These are phyloP conservation scores for Colletotrichum musicola DNA, from an alignment of 2,329 filamentous ascomycete species.

Conservation along the genomic window DNA sequence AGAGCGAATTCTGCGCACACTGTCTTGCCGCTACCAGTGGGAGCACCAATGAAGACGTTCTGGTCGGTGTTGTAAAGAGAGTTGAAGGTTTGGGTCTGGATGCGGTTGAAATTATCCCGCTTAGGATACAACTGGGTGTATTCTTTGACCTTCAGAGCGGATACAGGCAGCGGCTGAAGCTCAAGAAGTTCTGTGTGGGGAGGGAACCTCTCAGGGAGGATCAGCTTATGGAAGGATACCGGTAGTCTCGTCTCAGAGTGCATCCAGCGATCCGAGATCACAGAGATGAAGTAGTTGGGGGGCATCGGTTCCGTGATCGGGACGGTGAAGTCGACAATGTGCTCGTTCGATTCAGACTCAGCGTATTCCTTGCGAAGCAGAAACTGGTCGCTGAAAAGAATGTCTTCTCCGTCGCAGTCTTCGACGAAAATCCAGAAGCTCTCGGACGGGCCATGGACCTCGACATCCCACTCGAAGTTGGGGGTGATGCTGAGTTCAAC, in stretches of 20 bases:
- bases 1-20: constrained; percentile 96
- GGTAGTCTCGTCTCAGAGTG: constrained; percentile 94
- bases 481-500: constrained; percentile 92
- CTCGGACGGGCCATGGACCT: constrained; percentile 87
- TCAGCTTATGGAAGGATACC: constrained; percentile 94
- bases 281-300: constrained; percentile 97
- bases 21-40: constrained; percentile 95
- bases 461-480: constrained; percentile 95
- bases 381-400: constrained; percentile 95
- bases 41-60: constrained; percentile 93
- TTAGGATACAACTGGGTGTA: constrained; percentile 85
- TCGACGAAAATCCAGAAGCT: constrained; percentile 98
- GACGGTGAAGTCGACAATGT: constrained; percentile 95
- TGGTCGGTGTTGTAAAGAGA: constrained; percentile 91
- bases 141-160: constrained; percentile 87
- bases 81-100: constrained; percentile 98
- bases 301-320: constrained; percentile 98
- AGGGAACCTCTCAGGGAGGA: constrained; percentile 94
- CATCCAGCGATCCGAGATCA: constrained; percentile 98
- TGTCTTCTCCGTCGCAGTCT: constrained; percentile 96
- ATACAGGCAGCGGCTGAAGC: constrained; percentile 89
- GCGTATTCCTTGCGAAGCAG: constrained; percentile 92
- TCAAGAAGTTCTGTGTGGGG: constrained; percentile 93
- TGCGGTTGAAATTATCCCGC: constrained; percentile 93
- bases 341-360: constrained; percentile 86